Evolutionary conservation across 163 green algal species (phyloP).

Genomic region (Chlorella variabilis): DNA sequence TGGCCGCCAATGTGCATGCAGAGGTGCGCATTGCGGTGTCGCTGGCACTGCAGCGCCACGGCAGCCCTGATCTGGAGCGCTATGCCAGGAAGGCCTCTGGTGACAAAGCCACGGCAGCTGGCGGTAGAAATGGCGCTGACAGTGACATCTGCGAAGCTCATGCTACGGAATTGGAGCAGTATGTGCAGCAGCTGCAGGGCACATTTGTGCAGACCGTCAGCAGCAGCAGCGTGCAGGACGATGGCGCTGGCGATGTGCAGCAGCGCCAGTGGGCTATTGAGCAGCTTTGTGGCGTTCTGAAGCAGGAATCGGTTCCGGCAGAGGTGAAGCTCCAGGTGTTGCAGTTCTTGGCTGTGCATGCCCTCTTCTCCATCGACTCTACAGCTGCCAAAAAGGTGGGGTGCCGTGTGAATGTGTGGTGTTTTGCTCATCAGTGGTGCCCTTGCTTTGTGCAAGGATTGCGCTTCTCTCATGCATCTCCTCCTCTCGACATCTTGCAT

Average conservation of each 20-base stretch:
- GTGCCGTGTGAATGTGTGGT: neutral
- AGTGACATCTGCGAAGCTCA: neutral
- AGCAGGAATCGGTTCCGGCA: constrained; percentile 22
- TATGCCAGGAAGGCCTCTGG: neutral
- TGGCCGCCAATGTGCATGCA: no score
- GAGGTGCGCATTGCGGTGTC: constrained; percentile 50
- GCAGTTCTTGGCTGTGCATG: constrained; percentile 56
- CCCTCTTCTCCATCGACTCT: constrained; percentile 52
- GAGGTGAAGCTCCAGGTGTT: constrained; percentile 36
- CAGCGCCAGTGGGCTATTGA: constrained; percentile 53
- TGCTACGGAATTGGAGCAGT: constrained; percentile 42
- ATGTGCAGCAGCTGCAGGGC: constrained; percentile 52
- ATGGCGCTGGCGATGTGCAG: neutral
- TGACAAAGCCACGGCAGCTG: neutral
- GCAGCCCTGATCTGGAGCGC: constrained; percentile 23
- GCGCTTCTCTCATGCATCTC: neutral
- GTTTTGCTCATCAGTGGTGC: neutral
- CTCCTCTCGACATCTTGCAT: neutral
- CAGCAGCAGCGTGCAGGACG: neutral
- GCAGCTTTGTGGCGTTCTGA: constrained; percentile 48
- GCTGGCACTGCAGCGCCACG: constrained; percentile 58
- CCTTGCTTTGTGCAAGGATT: neutral
- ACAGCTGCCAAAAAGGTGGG: constrained; percentile 35
- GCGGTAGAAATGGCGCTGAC: neutral
- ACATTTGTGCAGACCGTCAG: constrained; percentile 43